Evolutionary conservation across 1,139 yeast genomes (phyloP).

Genomic region (Meyerozyma guilliermondii): DNA sequence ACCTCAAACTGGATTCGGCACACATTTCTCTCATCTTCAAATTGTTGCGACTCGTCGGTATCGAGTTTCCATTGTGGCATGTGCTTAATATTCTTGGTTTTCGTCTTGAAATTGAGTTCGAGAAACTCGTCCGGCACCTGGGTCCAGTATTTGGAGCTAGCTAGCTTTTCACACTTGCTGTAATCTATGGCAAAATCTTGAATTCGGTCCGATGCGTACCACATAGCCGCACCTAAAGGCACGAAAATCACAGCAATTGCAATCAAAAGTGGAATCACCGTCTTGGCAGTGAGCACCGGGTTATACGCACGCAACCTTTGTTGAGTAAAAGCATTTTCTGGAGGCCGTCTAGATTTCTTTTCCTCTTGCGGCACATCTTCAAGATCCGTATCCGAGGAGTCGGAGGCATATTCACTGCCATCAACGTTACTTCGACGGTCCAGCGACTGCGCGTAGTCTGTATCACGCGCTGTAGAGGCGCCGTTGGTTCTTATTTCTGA

Average conservation of each 20-base stretch:
- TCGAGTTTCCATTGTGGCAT: constrained; percentile 66
- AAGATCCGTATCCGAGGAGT: constrained; percentile 28
- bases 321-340: constrained; percentile 62
- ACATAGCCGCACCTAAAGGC: constrained; percentile 88
- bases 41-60: constrained; percentile 44
- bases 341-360: constrained; percentile 50
- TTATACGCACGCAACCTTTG: constrained; percentile 51
- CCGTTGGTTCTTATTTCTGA: neutral
- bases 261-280: constrained; percentile 78
- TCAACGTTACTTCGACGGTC: neutral
- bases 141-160: constrained; percentile 47
- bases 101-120: constrained; percentile 44
- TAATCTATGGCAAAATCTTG: constrained; percentile 82
- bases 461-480: neutral
- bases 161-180: constrained; percentile 62
- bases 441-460: neutral
- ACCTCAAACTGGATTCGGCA: constrained; percentile 75
- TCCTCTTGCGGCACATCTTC: constrained; percentile 14
- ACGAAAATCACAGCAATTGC: constrained; percentile 77
- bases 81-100: constrained; percentile 6
- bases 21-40: constrained; percentile 54
- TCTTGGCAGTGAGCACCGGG: constrained; percentile 88
- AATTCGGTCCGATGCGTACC: constrained; percentile 71
- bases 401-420: constrained; percentile 24
- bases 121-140: constrained; percentile 61